Percentiles rank a stretch among this genome's conserved stretches.
These are phyloP conservation scores for Tolypocladium inflatum DNA, from an alignment of 2,329 filamentous ascomycete species.

Conservation along the genomic window DNA sequence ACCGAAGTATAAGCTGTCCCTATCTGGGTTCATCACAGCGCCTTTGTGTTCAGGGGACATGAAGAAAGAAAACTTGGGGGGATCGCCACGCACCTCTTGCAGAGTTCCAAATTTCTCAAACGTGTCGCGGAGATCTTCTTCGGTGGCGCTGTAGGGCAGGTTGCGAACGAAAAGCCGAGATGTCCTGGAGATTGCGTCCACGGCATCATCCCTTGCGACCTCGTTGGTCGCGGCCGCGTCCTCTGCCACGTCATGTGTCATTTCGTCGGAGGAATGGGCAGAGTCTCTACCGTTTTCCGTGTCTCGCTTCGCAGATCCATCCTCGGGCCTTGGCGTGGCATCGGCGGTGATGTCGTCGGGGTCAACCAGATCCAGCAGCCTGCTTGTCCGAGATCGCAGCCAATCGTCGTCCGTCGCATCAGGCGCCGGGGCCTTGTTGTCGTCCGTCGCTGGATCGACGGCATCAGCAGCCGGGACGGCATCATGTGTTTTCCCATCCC, in stretches of 20 bases:
- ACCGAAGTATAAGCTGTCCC: conserved; percentile 97
- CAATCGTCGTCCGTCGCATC: conserved; percentile 74
- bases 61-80: conserved; percentile 3
- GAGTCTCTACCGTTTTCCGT: conserved; percentile 10
- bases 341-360: conserved; percentile 45
- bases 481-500: conserved; percentile 4
- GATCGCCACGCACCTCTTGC: conserved; percentile 66
- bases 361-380: conserved; percentile 75
- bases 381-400: conserved; percentile 80
- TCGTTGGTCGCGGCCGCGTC: conserved; percentile 20
- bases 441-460: conserved; percentile 11
- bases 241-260: conserved; percentile 16
- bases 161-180: conserved; percentile 83
- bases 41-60: conserved; percentile 1
- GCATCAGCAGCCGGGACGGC: conserved; percentile 1
- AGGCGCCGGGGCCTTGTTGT: conserved; percentile 16
- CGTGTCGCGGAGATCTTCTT: conserved; percentile 63
- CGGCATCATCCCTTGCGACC: conserved; percentile 13
- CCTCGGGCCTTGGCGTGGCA: conserved; percentile 5
- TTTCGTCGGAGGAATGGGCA: conserved; percentile 15
- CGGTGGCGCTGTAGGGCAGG: conserved; percentile 68
- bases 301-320: conserved; percentile 7
- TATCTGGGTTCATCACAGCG: conserved; percentile 98
- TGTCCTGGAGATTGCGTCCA: conserved; percentile 59
- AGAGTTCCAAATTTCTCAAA: conserved; percentile 68